Evolutionary conservation across 495 filamentous ascomycete genomes (phyloP).

Genomic region (Aspergillus leporis): DNA sequence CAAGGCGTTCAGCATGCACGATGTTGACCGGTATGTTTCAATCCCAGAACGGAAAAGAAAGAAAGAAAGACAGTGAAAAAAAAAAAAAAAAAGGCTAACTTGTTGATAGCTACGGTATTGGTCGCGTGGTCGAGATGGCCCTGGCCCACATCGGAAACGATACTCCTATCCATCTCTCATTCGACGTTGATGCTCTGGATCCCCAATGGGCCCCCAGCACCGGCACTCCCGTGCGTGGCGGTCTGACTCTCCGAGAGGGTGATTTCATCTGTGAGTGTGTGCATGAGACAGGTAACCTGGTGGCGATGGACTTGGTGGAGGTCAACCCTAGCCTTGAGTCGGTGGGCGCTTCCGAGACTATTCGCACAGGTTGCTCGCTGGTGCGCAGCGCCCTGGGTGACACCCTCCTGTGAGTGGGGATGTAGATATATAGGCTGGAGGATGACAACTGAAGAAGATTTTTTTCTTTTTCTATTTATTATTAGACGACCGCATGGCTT

Average conservation of each 20-base stretch:
- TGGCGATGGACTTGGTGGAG: constrained; percentile 93
- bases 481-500: constrained; percentile 4
- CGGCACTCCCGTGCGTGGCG: constrained; percentile 93
- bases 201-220: constrained; percentile 96
- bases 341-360: constrained; percentile 80
- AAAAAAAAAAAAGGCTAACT: constrained; percentile 4
- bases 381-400: constrained; percentile 92
- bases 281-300: constrained; percentile 85
- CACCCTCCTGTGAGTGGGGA: constrained; percentile 63
- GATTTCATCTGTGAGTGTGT: constrained; percentile 98
- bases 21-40: constrained; percentile 73
- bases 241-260: constrained; percentile 90
- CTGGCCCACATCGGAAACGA: constrained; percentile 90
- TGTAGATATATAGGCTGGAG: not conserved
- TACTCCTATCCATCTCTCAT: constrained; percentile 93
- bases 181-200: constrained; percentile 96
- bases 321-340: constrained; percentile 87
- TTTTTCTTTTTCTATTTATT: constrained; percentile 1
- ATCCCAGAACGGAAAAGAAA: not conserved
- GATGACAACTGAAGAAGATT: not conserved
- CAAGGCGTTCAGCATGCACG: constrained; percentile 97
- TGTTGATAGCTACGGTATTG: constrained; percentile 74
- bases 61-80: not conserved
- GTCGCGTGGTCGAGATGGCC: constrained; percentile 95
- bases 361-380: constrained; percentile 84